Base-by-base conservation (phyloP, 2,329 filamentous ascomycete species). In the Aspergillus sp. region DNA sequence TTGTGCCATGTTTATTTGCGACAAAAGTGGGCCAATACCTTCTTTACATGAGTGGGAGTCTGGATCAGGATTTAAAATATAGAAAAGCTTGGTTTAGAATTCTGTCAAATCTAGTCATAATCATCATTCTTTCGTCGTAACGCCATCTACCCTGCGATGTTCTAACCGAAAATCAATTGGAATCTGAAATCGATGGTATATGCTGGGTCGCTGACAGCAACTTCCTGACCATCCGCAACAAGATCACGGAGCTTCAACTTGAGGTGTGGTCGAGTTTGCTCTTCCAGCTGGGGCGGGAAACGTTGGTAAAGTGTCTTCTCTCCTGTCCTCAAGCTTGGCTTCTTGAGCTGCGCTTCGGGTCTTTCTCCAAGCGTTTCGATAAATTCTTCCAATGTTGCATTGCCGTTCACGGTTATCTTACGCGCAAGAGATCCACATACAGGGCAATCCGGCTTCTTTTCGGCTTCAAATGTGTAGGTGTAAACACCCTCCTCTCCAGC, bases 401-500 rank as follows among this genome's bases (percentile, higher is more conserved):
- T 82, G 0, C 88, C 84, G 67, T 92, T 84, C 23, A 96, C 84
- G 2, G 84, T 77, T 14, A 98, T 81, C 25, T 89, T 88, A 52
- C 91, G 89, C 4, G 95, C 87, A 57, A 91, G 77, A 53, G 91
- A 90, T 17, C 93, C 93, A 70, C 95, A 99, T 6, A 98, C 95
- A 2, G 95, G 92, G 64, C 95, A 99, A 75, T 98, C 95, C 15
- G 89, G 84, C 75, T 97, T 98, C 79, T 90, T 91, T 77, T 97
- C 89, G 69, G 96, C 92, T 69, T 92, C 88, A 73, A 98, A 99
- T 0, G 95, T 99, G 76, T 96, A 97, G 0, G 95, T 99, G 79
- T 99, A 99, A 64, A 99, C 89, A 64, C 90, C 85, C 69, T 96
- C 93, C 69, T 98, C 93, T 47, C 96, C 95, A 12, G 91, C 96